phyloP scores from a whole-genome alignment of 192 early-diverging fungal species.

The Backusella australiensis region DNA sequence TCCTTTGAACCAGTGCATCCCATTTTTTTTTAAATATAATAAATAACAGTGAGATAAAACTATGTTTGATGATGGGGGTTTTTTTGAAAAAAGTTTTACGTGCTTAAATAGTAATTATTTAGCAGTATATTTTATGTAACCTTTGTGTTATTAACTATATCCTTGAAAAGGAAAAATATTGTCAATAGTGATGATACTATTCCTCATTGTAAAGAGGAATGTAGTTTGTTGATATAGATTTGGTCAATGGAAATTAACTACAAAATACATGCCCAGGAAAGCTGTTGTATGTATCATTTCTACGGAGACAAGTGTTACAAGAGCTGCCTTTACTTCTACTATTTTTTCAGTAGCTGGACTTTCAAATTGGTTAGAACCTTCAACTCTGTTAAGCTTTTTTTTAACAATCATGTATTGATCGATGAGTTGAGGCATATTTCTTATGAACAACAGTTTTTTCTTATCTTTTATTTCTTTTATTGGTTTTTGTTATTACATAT shows the following conservation, averaged over 20 bases:
- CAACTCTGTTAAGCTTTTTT: too few relatives aligned
- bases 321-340: too few relatives aligned
- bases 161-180: background rate
- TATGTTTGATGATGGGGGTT: background rate
- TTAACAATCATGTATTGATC: too few relatives aligned
- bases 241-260: background rate
- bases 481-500: too few relatives aligned
- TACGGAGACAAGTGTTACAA: background rate
- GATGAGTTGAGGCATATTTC: too few relatives aligned
- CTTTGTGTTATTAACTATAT: too few relatives aligned
- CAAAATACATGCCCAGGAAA: background rate
- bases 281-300: background rate
- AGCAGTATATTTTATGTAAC: background rate
- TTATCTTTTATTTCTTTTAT: too few relatives aligned
- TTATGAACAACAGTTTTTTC: too few relatives aligned
- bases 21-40: background rate
- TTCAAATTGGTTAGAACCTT: too few relatives aligned
- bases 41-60: too few relatives aligned
- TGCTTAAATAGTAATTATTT: background rate
- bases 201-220: background rate
- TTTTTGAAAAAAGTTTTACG: background rate
- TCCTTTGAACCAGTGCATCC: background rate
- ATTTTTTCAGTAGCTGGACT: too few relatives aligned
- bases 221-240: too few relatives aligned
- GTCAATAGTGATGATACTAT: background rate